Conservation (phyloP, 352 stramenopile species). For the Globisporangium canariense region DNA sequence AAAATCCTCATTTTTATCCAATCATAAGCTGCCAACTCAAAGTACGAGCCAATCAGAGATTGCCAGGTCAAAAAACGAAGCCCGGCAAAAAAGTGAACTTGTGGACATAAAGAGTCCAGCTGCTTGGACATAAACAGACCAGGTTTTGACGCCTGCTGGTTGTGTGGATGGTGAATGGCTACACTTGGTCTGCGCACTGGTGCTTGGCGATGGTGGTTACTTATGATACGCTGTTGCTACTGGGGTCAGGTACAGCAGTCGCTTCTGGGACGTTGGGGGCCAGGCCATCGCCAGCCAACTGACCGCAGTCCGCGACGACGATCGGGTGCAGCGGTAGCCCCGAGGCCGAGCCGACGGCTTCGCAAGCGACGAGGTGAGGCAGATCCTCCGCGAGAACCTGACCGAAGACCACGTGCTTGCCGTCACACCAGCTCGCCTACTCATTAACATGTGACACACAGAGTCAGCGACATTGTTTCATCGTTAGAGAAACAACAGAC, state of each 20-base stretch:
- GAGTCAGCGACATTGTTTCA: background rate
- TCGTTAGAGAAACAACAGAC: background rate
- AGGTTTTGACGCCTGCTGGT: background rate
- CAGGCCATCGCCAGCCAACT: constrained; percentile 48
- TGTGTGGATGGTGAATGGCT: background rate
- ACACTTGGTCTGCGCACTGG: background rate
- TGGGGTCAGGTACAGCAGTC: constrained; percentile 15
- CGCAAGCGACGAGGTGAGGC: constrained; percentile 39
- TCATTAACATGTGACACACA: background rate
- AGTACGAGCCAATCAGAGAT: too few species aligned
- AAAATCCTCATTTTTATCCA: too few species aligned
- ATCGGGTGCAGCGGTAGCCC: constrained; percentile 47
- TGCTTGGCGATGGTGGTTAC: background rate
- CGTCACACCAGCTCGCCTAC: constrained; percentile 87
- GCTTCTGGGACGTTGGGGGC: constrained; percentile 10
- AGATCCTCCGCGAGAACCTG: constrained; percentile 88
- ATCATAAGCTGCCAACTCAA: too few species aligned
- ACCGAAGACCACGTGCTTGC: constrained; percentile 99
- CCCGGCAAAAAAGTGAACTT: too few species aligned
- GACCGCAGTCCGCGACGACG: constrained; percentile 53
- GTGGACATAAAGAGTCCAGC: background rate
- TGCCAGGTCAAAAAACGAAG: too few species aligned
- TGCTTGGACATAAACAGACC: background rate
- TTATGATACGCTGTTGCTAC: background rate
- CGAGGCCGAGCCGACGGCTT: constrained; percentile 43